These are phyloP conservation scores for Blastobotrys proliferans DNA, from an alignment of 1,139 yeast species.

Conservation along the genomic window DNA sequence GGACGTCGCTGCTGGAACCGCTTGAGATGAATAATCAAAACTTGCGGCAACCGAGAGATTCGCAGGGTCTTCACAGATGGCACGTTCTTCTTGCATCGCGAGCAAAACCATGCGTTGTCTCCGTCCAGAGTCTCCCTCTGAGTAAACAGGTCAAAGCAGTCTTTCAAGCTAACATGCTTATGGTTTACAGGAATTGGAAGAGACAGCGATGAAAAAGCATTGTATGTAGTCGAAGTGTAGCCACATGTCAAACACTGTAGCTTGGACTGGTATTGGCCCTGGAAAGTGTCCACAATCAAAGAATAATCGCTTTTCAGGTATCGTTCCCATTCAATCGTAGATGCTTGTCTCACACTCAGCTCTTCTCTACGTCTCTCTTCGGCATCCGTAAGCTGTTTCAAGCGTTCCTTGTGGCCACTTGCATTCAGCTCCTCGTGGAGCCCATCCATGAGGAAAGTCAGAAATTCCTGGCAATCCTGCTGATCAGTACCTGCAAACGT, in stretches of 20 bases:
- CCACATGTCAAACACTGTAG: conserved; percentile 73
- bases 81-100: conserved; percentile 65
- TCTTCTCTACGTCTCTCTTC: conserved; percentile 75
- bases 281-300: conserved; percentile 77
- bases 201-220: conserved; percentile 70
- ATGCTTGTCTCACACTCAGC: conserved; percentile 76
- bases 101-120: conserved; percentile 87
- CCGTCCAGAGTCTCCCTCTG: conserved; percentile 67
- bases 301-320: conserved; percentile 82
- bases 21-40: conserved; percentile 72
- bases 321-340: conserved; percentile 93
- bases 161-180: conserved; percentile 45
- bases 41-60: conserved; percentile 68
- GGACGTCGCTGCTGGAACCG: conserved; percentile 46
- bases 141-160: conserved; percentile 69
- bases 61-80: conserved; percentile 64
- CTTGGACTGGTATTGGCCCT: conserved; percentile 85
- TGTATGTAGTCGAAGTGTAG: conserved; percentile 81
- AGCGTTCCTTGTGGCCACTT: conserved; percentile 51
- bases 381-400: conserved; percentile 59
- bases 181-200: conserved; percentile 58
- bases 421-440: conserved; percentile 86
- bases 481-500: conserved; percentile 74
- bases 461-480: conserved; percentile 91
- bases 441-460: conserved; percentile 78